Conservation (phyloP, 202 grass and related monocot genomes). For the Schoenoplectus tabernaemontani region DNA sequence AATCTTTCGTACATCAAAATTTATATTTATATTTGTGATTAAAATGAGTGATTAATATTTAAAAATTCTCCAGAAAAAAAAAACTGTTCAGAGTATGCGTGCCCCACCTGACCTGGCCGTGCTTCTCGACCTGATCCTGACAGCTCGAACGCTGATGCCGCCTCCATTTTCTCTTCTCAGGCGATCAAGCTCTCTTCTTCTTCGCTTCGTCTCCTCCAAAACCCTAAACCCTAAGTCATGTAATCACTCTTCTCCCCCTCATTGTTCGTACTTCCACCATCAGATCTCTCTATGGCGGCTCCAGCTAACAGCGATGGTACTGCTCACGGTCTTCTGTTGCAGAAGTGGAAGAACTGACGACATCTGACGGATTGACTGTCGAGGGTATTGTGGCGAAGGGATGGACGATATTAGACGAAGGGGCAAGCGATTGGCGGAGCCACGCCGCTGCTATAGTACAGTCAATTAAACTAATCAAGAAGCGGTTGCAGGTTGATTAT, state of each 20-base stretch:
- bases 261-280: background rate
- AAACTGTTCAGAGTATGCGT: too few relatives aligned
- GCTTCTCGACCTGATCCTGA: background rate
- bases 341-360: constrained; percentile 36
- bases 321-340: constrained; percentile 30
- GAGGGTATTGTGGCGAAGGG: constrained; percentile 54
- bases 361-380: constrained; percentile 60
- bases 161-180: constrained; percentile 1
- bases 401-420: constrained; percentile 73
- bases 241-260: constrained; percentile 1
- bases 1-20: too few relatives aligned
- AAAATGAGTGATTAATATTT: too few relatives aligned
- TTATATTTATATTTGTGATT: too few relatives aligned
- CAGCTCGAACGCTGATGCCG: background rate
- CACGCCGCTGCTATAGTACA: constrained; percentile 68
- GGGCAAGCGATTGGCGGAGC: constrained; percentile 86
- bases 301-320: constrained; percentile 14
- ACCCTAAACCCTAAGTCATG: constrained; percentile 15
- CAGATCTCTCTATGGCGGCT: background rate
- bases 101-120: background rate
- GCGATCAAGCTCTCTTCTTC: constrained; percentile 23
- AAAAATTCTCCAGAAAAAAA: too few relatives aligned
- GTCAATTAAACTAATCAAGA: constrained; percentile 85
- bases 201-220: constrained; percentile 21
- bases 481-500: constrained; percentile 60